phyloP scores from a whole-genome alignment of 257 asterid species.

The Verbena officinalis region DNA sequence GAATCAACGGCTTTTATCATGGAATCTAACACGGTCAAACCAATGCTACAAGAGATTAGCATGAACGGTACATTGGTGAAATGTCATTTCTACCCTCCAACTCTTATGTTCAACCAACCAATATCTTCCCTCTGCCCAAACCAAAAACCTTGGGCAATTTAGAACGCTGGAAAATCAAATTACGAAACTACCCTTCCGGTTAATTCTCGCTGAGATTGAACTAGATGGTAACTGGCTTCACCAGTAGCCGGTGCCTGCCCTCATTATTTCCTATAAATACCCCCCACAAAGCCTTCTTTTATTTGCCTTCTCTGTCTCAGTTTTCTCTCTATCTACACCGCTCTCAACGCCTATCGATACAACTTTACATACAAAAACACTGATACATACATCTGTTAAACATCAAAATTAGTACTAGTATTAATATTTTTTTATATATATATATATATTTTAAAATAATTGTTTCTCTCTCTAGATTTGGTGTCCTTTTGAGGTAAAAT shows the following conservation, averaged over 20 bases:
- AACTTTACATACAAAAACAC: conserved; percentile 24
- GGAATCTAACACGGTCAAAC: conserved; percentile 38
- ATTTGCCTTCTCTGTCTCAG: conserved; percentile 27
- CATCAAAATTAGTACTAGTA: conserved; percentile 21
- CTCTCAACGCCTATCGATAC: conserved; percentile 35
- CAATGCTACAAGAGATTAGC: conserved; percentile 28
- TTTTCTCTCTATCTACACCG: conserved; percentile 29
- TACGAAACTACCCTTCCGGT: conserved; percentile 41
- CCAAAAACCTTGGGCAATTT: conserved; percentile 26
- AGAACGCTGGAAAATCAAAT: conserved; percentile 10
- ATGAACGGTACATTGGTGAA: neutral
- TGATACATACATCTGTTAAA: conserved; percentile 23
- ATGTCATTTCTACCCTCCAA: conserved; percentile 16
- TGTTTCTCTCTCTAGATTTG: conserved; percentile 58
- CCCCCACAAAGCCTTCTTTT: conserved; percentile 41
- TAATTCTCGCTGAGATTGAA: conserved; percentile 41
- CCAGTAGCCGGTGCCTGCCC: conserved; percentile 47
- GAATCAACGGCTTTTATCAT: conserved; percentile 31
- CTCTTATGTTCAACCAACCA: neutral
- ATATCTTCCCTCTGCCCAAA: neutral
- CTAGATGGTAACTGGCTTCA: conserved; percentile 38
- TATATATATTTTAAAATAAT: conserved; percentile 14
- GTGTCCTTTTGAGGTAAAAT: conserved; percentile 56
- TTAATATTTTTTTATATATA: conserved; percentile 19
- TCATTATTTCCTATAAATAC: conserved; percentile 66